Evolutionary conservation across 2,329 filamentous ascomycete genomes (phyloP).

Genomic region (Pseudogymnoascus sp.): DNA sequence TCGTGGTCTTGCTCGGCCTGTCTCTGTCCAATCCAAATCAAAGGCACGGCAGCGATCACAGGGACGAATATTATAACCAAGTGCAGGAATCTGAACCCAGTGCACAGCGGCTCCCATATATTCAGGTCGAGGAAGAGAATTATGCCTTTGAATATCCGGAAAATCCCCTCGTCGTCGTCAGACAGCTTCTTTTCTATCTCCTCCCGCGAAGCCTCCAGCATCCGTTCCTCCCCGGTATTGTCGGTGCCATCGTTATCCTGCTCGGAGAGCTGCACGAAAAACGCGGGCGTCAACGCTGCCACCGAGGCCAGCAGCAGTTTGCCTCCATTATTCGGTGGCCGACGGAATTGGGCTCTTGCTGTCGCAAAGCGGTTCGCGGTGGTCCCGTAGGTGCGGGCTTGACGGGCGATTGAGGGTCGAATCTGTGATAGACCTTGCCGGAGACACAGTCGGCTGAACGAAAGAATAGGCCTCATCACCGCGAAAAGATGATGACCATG

Average conservation of each 20-base stretch:
- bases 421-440: neutral
- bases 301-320: conserved; percentile 23
- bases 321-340: conserved; percentile 15
- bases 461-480: conserved; percentile 7
- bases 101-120: conserved; percentile 81
- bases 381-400: conserved; percentile 15
- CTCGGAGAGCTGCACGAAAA: conserved; percentile 54
- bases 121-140: conserved; percentile 65
- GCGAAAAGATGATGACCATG: conserved; percentile 1
- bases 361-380: conserved; percentile 12
- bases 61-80: conserved; percentile 85
- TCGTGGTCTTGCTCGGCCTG: conserved; percentile 63
- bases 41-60: conserved; percentile 72
- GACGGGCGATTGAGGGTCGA: conserved; percentile 1
- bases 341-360: conserved; percentile 21
- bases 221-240: conserved; percentile 73
- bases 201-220: conserved; percentile 74
- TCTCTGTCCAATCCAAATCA: conserved; percentile 69
- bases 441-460: conserved; percentile 2
- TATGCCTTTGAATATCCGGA: conserved; percentile 51
- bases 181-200: conserved; percentile 69
- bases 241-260: conserved; percentile 48
- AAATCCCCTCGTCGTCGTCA: conserved; percentile 54
- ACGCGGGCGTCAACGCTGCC: conserved; percentile 43
- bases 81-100: conserved; percentile 80